These are phyloP conservation scores for Paspalum notatum DNA, from an alignment of 176 grass and related monocot genomes.

Conservation along the genomic window DNA sequence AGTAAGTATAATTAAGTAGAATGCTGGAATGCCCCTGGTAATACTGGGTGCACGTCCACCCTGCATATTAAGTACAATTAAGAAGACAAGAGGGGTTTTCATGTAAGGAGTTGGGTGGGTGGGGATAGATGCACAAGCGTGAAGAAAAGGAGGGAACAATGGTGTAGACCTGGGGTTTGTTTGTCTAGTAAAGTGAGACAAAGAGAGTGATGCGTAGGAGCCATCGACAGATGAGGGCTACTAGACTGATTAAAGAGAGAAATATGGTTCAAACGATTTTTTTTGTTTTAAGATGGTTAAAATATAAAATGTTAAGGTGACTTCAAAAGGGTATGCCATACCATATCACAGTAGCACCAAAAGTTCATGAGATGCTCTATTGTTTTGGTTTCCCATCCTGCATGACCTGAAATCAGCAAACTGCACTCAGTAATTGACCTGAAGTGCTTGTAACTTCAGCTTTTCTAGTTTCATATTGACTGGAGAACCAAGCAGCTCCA, in stretches of 20 bases:
- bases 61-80: background rate
- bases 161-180: background rate
- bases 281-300: background rate
- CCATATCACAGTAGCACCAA: background rate
- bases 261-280: background rate
- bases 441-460: background rate
- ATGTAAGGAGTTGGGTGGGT: background rate
- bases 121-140: background rate
- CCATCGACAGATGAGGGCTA: background rate
- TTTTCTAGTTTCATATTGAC: background rate
- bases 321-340: background rate
- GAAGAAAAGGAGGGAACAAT: slow-evolving; percentile 13
- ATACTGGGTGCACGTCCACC: background rate
- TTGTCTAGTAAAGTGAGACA: slow-evolving; percentile 1
- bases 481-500: background rate
- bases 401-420: background rate
- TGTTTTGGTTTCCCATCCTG: background rate
- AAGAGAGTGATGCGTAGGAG: background rate
- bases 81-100: slow-evolving; percentile 4
- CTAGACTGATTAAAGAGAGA: background rate
- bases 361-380: background rate
- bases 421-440: background rate
- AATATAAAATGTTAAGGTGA: background rate
- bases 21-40: background rate
- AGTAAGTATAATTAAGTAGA: background rate